Evolutionary conservation across 2,329 filamentous ascomycete genomes (phyloP), one percentile per base, ranked within the genome.

Genomic region (Penicillium paneum): DNA sequence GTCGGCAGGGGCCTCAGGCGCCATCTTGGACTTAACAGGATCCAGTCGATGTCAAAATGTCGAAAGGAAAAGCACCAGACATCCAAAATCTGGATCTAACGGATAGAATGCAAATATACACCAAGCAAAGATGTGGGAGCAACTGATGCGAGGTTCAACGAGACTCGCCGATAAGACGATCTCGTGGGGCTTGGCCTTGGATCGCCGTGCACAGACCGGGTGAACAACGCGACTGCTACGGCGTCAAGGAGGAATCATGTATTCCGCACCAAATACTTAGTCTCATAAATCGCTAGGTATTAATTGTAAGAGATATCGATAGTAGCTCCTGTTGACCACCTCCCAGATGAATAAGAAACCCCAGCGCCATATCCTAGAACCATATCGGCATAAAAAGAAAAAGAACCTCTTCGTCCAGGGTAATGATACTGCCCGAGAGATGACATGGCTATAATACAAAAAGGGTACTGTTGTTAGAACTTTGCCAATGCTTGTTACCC

Each of bases 1-100:
- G 44, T 73, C 70, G 40, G 69, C 63, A 46, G 71, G 71, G 32
- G 67, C 61, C 51, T 69, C 65, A 39, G 63, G 60, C 26, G 64
- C 56, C 67, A 69, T 70, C 19, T 49, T 38, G 5, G 50, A 32
- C 32, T 55, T 43, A 50, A 46, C 39, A 29, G n/a, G 29, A 36
- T 47, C 17, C 38, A 28, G 36, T 5, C 38, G 26, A 21, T 8
- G 39, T 44, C 12, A 21, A 15, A 28, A 54, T 51, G 4, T 44
- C 31, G 19, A 46, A 26, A 19, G 0, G 11, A 26, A 13, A 21
- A 28, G n/a, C 19, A 15, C 5, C 39, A 41, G 29, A 45, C 32
- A 34, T 56, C 8, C 52, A 50, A 50, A 34, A 19, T 32, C 8
- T 17, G 11, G 15, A 42, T 15, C 24, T 8, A 28, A 8, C 29